Percentiles rank a stretch among this genome's conserved stretches.
Conservation (phyloP, 176 grass and related monocot species). For the Phoenix dactylifera region DNA sequence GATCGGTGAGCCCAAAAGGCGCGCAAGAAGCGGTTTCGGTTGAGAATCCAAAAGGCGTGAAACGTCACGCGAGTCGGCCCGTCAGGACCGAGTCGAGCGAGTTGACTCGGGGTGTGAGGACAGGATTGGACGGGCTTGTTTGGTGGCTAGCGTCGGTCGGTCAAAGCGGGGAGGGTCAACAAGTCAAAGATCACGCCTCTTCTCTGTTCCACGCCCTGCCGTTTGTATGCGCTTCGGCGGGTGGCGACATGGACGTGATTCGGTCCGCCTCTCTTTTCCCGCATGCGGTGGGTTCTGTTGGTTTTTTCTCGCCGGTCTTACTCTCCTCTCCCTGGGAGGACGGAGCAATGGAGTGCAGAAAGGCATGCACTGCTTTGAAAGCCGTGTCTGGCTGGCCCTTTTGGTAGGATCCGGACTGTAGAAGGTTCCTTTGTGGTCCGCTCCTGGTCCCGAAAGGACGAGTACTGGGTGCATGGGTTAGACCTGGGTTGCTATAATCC, state of each 20-base stretch:
- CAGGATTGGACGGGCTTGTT: neutral
- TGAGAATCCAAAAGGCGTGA: neutral
- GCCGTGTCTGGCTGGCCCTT: too few relatives aligned
- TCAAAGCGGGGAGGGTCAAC: neutral
- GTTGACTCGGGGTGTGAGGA: neutral
- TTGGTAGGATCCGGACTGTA: too few relatives aligned
- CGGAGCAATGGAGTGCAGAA: too few relatives aligned
- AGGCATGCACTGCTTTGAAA: too few relatives aligned
- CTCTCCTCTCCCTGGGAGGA: too few relatives aligned
- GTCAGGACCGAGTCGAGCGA: neutral
- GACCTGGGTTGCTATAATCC: too few relatives aligned
- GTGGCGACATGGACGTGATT: conserved; percentile 11
- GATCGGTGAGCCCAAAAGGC: neutral
- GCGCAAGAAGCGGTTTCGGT: neutral
- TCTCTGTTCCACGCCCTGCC: neutral
- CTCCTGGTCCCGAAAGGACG: too few relatives aligned
- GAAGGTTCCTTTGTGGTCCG: too few relatives aligned
- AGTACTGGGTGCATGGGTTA: too few relatives aligned
- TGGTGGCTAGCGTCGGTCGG: neutral
- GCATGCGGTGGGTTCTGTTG: too few relatives aligned
- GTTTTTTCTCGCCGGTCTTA: too few relatives aligned
- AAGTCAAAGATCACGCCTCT: conserved; percentile 21
- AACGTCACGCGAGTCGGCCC: neutral
- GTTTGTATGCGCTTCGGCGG: conserved; percentile 19
- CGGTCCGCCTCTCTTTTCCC: neutral